Percentiles rank a stretch among this genome's conserved stretches.
These are phyloP conservation scores for Euphorbia pulcherrima DNA, from an alignment of 345 rosid genomes.

Conservation along the genomic window DNA sequence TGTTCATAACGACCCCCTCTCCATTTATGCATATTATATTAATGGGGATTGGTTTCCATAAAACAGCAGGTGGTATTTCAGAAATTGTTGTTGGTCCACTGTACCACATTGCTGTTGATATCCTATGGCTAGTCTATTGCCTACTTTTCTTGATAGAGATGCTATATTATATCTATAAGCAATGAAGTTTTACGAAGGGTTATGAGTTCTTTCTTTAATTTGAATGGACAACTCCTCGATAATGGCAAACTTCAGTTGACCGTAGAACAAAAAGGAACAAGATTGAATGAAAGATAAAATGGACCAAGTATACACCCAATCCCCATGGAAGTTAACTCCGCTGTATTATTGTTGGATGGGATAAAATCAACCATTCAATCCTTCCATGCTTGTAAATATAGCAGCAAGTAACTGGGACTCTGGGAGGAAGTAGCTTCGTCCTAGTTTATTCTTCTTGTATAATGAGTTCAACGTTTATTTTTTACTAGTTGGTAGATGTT, in stretches of 20 bases:
- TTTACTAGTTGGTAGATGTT: background rate
- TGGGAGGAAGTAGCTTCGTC: constrained; percentile 2
- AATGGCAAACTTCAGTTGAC: too few relatives aligned
- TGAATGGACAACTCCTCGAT: background rate
- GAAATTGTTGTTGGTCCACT: background rate
- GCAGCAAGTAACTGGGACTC: background rate
- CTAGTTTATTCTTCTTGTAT: constrained; percentile 1
- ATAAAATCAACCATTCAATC: too few relatives aligned
- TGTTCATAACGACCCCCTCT: background rate
- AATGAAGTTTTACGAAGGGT: background rate
- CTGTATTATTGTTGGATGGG: too few relatives aligned
- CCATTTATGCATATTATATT: background rate
- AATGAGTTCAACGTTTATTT: background rate
- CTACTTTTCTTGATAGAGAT: background rate
- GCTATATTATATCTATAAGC: background rate
- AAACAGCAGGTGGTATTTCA: background rate
- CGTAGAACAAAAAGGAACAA: too few relatives aligned
- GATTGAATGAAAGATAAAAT: too few relatives aligned
- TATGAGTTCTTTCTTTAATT: background rate
- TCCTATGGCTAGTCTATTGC: background rate
- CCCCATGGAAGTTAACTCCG: too few relatives aligned
- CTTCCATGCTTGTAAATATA: background rate
- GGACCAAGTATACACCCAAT: too few relatives aligned
- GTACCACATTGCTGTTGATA: background rate
- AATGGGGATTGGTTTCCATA: background rate